phyloP scores from a whole-genome alignment of 2,329 filamentous ascomycete genomes.

The Colletotrichum sp. region DNA sequence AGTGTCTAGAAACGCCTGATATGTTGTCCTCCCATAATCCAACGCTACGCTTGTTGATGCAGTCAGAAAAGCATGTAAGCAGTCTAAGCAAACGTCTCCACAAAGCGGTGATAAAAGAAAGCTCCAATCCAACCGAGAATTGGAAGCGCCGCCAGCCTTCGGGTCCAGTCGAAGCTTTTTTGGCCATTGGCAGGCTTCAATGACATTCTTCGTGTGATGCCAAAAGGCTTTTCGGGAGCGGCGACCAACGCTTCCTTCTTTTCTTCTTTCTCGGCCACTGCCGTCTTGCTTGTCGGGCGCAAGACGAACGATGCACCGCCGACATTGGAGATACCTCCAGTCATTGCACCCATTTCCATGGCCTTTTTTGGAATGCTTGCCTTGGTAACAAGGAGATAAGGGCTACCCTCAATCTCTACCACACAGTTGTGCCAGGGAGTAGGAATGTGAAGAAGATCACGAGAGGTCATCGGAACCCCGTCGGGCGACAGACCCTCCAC shows the following conservation, averaged over 20 bases:
- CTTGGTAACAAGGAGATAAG: conserved; percentile 26
- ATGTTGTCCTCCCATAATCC: neutral
- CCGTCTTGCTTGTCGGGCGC: neutral
- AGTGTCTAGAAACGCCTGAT: neutral
- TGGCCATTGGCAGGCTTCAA: neutral
- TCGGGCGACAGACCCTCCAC: conserved; percentile 35
- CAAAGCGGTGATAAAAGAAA: conserved; percentile 8
- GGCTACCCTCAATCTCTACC: conserved; percentile 28
- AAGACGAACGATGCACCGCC: neutral
- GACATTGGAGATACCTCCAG: neutral
- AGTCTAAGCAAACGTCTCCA: conserved; percentile 7
- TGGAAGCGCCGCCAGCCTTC: conserved; percentile 6
- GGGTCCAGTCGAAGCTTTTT: conserved; percentile 3
- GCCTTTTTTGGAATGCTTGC: conserved; percentile 20
- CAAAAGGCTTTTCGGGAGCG: neutral
- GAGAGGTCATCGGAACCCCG: conserved; percentile 17
- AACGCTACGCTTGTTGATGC: neutral
- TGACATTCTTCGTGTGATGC: neutral
- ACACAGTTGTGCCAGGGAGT: conserved; percentile 50
- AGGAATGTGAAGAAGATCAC: conserved; percentile 37
- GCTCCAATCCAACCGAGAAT: conserved; percentile 4
- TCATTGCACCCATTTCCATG: conserved; percentile 2
- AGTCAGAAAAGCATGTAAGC: neutral
- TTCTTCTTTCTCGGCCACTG: neutral
- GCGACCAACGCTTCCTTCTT: neutral